Base-by-base conservation (phyloP, 257 asterid species). In the Echites panduratus region DNA sequence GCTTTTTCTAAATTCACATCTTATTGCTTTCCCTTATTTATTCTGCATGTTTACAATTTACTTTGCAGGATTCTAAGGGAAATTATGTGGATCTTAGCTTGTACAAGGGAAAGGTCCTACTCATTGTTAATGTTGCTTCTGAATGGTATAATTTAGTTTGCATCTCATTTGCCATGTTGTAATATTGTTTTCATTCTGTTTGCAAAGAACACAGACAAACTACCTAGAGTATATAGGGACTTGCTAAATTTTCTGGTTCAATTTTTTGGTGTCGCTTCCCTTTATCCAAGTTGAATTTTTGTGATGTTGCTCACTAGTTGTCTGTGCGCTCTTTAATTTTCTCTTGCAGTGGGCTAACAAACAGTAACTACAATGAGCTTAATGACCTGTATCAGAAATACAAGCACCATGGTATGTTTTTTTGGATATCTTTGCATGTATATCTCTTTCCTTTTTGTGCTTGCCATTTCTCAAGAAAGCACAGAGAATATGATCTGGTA, bases 81-180 rank as follows among this genome's bases (percentile, higher is more conserved):
- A 83, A 77, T 44, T 77, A 82, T 77, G 82, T 82, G 20, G 73
- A 90, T 78, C 84, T 90, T 68, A 81, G 91, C 73, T 44, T 9
- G 48, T 89, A 80, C 87, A 87, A 79, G 75, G 91, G 96, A 44
- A 87, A 89, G 70, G 85, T 85, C 75, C 86, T 89, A 50, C 70
- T 89, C 13, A 81, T 89, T 26, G 91, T 86, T 72, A 88, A 88
- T 67, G 97, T 90, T 69, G 96, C 91, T 45, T 88, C 92, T 7
- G 81, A 90, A 75, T 90, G 96, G 96, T 88, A 82, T 9, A 22
- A 2, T 68, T 24, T 40, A 24, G 8, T 62, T 63, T 71, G 72
- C 19, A 48, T 65, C 44, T 14, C 26, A 27, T 48, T 20, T 73
- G 4, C 57, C 44, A 41, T 11, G 12, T 20, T 24, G n/a, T 50